Evolutionary conservation across 768 basidiomycete genomes (phyloP), one percentile per base, ranked within the genome.

Genomic region (Tricholoma furcatifolium): DNA sequence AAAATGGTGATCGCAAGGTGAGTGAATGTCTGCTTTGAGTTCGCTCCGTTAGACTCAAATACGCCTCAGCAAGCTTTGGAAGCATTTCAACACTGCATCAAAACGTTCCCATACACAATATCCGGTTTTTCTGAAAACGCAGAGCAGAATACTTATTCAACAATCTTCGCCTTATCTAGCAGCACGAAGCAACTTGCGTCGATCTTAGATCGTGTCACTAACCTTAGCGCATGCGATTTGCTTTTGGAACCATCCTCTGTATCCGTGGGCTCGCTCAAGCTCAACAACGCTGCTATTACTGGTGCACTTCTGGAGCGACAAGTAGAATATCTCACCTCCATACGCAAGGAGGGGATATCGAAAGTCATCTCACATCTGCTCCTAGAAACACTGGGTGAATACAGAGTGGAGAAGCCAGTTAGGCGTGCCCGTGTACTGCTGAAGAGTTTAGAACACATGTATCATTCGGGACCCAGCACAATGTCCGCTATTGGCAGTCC

Each of bases 1-100:
- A 90, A 66, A 83, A 84, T 23, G 87, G 86, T 0, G 88, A 96
- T 58, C 77, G 87, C 18, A 81, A 80, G 78, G 93, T 91, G 41
- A 27, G 75, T 65, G 14, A 36, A 46, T 47, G 40, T 49, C 53
- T 47, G 53, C 30, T 42, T 44, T 41, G 11, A 49, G 44, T 34
- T 27, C 15, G 0, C 43, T 23, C 47, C 31, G 24, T 30, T 35
- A 48, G 48, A 47, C 42, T 53, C 17, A 55, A 57, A n/a, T 18
- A 5, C 43, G 34, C 23, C 42, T 12, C 54, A 91, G 88, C 74
- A 77, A 51, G 84, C 88, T 12, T 83, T 80, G 51, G 73, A 81
- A 7, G 76, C 83, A 1, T 83, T 84, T 53, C 59, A 74, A 27
- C 68, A 79, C 36, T 75, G 80, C 46, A 70, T 88, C 51, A 69